These are phyloP conservation scores for Carex littledalei DNA, from an alignment of 176 grass and related monocot genomes.

Conservation along the genomic window DNA sequence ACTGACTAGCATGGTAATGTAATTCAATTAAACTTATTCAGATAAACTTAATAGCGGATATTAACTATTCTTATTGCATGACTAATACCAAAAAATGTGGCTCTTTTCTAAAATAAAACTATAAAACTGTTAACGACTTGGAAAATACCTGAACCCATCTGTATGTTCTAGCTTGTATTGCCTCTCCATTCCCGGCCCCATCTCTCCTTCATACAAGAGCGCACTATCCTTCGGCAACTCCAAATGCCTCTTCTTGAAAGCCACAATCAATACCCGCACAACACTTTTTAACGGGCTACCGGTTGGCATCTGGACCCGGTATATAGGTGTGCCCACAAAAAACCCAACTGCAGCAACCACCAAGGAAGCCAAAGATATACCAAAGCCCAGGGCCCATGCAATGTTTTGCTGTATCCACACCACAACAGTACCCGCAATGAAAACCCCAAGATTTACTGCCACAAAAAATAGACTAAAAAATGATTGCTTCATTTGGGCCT, in stretches of 20 bases:
- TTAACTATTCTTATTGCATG: background rate
- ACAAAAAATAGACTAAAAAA: slow-evolving; percentile 93
- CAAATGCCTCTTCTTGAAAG: slow-evolving; percentile 65
- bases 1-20: background rate
- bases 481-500: slow-evolving; percentile 56
- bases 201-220: slow-evolving; percentile 51
- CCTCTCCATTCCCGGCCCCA: background rate
- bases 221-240: slow-evolving; percentile 35
- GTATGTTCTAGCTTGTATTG: slow-evolving; percentile 57
- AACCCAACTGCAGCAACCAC: slow-evolving; percentile 45
- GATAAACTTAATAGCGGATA: background rate
- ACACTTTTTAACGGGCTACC: slow-evolving; percentile 89
- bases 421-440: slow-evolving; percentile 60
- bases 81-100: background rate
- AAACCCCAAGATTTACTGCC: slow-evolving; percentile 61
- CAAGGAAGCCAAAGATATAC: slow-evolving; percentile 55
- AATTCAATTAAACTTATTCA: background rate
- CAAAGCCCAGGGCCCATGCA: slow-evolving; percentile 75
- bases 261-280: slow-evolving; percentile 45
- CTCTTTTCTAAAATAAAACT: background rate
- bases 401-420: slow-evolving; percentile 92
- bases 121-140: too few species aligned
- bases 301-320: slow-evolving; percentile 63
- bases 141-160: slow-evolving; percentile 58
- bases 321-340: slow-evolving; percentile 57